Percentiles rank a stretch among this genome's conserved stretches.
phyloP scores from a whole-genome alignment of 495 filamentous ascomycete species.

The Diplogelasinospora grovesii region DNA sequence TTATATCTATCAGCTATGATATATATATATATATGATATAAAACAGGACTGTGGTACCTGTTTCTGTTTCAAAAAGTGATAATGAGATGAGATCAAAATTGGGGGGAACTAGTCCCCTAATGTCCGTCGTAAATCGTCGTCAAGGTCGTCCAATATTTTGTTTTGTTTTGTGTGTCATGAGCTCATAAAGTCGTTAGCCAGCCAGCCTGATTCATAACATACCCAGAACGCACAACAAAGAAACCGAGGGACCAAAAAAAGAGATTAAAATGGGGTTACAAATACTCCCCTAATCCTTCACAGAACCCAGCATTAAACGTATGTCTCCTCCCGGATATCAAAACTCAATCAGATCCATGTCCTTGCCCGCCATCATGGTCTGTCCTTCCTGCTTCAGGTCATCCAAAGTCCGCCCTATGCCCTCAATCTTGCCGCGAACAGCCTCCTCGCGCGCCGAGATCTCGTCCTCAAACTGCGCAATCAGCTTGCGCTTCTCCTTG shows the following conservation, averaged over 20 bases:
- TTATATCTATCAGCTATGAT: conserved; percentile 9
- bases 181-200: not conserved
- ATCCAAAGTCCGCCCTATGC: conserved; percentile 45
- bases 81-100: not conserved
- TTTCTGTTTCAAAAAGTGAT: not conserved
- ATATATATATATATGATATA: conserved; percentile 3
- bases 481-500: conserved; percentile 56
- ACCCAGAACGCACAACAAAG: not conserved
- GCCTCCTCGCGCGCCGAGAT: conserved; percentile 42
- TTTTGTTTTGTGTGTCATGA: not conserved
- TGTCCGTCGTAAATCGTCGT: not conserved
- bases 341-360: conserved; percentile 31
- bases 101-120: not conserved
- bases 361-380: conserved; percentile 50
- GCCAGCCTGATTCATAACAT: not conserved
- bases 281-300: not conserved
- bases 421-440: conserved; percentile 48
- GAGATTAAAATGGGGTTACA: no score
- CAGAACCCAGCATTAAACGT: not conserved
- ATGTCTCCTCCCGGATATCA: conserved; percentile 9
- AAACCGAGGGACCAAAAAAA: no score
- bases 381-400: conserved; percentile 49
- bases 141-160: not conserved
- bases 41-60: conserved; percentile 3
- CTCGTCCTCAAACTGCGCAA: conserved; percentile 64